phyloP scores from a whole-genome alignment of 179 eudicot genomes.

The Drosera spatulata region DNA sequence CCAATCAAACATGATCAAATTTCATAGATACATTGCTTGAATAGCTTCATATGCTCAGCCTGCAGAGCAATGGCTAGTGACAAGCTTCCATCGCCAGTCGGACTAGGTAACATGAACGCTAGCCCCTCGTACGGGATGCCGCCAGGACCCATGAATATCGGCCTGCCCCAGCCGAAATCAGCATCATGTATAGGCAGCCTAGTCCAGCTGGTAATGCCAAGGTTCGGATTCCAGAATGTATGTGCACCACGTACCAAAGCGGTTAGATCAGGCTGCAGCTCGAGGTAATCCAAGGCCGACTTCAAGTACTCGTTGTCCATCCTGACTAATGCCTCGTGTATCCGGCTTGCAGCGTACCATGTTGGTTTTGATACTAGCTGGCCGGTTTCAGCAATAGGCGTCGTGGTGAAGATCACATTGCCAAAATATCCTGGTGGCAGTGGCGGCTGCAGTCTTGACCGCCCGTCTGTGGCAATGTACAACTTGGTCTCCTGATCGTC shows the following conservation, averaged over 20 bases:
- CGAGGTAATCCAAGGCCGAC: conserved; percentile 42
- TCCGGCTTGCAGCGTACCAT: conserved; percentile 14
- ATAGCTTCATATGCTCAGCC: conserved; percentile 22
- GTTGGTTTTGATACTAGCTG: conserved; percentile 22
- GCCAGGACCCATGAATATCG: conserved; percentile 30
- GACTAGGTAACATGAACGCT: conserved; percentile 20
- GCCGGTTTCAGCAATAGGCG: conserved; percentile 18
- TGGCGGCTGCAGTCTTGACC: conserved; percentile 21
- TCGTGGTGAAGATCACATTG: conserved; percentile 30
- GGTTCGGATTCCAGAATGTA: conserved; percentile 27
- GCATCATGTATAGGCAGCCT: conserved; percentile 28
- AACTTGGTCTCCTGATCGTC: conserved; percentile 33
- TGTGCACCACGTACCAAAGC: conserved; percentile 24
- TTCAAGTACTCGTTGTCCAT: conserved; percentile 31
- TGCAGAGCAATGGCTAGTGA: conserved; percentile 21
- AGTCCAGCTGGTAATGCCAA: conserved; percentile 33
- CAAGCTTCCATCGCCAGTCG: conserved; percentile 19
- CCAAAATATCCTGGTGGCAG: conserved; percentile 34
- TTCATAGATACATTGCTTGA: conserved; percentile 26
- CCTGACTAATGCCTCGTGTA: conserved; percentile 17
- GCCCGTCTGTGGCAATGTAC: conserved; percentile 32
- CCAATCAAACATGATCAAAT: background rate
- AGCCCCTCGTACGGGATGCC: conserved; percentile 30
- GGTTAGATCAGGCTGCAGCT: conserved; percentile 20
- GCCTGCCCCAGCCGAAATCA: conserved; percentile 53